phyloP scores from a whole-genome alignment of 176 grass and related monocot species.

The Melocanna baccifera region DNA sequence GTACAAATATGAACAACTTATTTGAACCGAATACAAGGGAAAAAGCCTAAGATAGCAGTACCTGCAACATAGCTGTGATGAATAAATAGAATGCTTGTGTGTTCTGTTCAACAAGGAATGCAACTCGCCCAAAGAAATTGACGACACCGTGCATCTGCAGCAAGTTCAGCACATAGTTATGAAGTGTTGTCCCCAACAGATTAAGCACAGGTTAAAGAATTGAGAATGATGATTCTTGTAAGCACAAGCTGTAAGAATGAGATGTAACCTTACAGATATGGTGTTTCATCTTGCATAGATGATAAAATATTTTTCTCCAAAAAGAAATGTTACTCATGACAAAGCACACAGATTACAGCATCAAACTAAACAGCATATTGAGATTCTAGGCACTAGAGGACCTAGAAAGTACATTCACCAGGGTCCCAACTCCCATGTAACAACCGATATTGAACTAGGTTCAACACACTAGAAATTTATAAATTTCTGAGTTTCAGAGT shows the following conservation, averaged over 20 bases:
- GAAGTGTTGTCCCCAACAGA: neutral
- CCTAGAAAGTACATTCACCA: neutral
- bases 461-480: neutral
- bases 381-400: neutral
- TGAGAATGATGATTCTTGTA: neutral
- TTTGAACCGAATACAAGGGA: neutral
- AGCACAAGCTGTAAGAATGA: neutral
- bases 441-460: neutral
- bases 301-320: neutral
- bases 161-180: neutral
- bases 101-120: conserved; percentile 81
- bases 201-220: neutral
- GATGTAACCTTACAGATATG: neutral
- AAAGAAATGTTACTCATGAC: neutral
- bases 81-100: conserved; percentile 90
- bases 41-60: neutral
- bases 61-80: conserved; percentile 78
- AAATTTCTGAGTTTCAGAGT: neutral
- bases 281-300: neutral
- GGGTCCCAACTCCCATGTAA: neutral
- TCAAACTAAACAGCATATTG: neutral
- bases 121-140: conserved; percentile 85
- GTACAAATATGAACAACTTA: neutral
- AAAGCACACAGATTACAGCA: neutral
- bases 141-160: conserved; percentile 86